Evolutionary conservation across 2,329 filamentous ascomycete genomes (phyloP), one percentile per base, ranked within the genome.

Genomic region (Diplodia seriata): DNA sequence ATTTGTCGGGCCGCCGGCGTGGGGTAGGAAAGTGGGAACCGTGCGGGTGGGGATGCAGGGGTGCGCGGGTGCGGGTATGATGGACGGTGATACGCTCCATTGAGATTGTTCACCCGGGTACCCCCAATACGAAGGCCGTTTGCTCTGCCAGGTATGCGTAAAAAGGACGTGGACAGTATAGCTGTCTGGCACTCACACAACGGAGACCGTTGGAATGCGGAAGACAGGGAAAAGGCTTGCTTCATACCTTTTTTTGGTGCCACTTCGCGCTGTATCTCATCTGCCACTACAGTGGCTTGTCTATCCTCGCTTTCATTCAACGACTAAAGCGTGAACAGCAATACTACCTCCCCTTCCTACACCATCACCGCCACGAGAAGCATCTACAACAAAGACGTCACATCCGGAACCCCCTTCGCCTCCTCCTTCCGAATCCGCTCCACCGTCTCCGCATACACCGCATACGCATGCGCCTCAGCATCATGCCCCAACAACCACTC

Each of bases 401-500:
- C 43, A 2, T 63, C 47, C 15, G 43, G 29, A 51, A 59, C 64
- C 15, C 36, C 64, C 38, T 59, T 67, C 40, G n/a, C 12, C 31
- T 67, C 66, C 31, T 67, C 66, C 18, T 50, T 53, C 55, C 66
- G 15, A 23, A 67, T 33, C 66, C 20, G 61, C 61, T 73, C 68
- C 12, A 72, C 72, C 15, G 72, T 74, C 65, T 74, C 70, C 0
- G 70, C 56, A 65, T 71, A 77, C 31, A 77, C 75, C 49, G 78
- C 70, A 47, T 77, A 76, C 40, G 70, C 72, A 68, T 77, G 74
- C 15, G 71, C 70, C 62, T 77, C 75, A 4, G 74, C 74, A 67
- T 78, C 75, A 56, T 75, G 75, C 59, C 74, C 71, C 20, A 77
- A 68, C 64, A 77, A 51, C 74, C 76, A 76, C 2, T 72, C 71